These are phyloP conservation scores for Ascoidea rubescens DNA, from an alignment of 805 yeast species.

Conservation along the genomic window DNA sequence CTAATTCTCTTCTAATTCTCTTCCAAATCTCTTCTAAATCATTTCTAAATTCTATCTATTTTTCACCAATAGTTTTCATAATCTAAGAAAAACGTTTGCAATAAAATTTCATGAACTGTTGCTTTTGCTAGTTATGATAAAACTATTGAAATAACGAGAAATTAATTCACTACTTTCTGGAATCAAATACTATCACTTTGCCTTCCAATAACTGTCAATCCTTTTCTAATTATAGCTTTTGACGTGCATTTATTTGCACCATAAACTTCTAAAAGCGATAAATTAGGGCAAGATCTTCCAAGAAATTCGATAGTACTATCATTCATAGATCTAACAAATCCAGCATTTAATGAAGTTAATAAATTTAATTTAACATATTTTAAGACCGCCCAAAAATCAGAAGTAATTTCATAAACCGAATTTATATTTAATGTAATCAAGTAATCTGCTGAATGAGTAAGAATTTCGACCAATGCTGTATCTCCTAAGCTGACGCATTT, in stretches of 20 bases:
- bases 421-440: conserved; percentile 61
- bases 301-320: conserved; percentile 49
- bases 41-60: too few relatives aligned
- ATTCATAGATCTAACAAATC: conserved; percentile 69
- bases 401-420: conserved; percentile 47
- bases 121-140: too few relatives aligned
- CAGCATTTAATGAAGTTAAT: conserved; percentile 55
- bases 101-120: too few relatives aligned
- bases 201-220: conserved; percentile 56
- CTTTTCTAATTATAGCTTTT: conserved; percentile 35
- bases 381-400: conserved; percentile 35
- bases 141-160: too few relatives aligned
- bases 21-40: too few relatives aligned
- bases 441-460: conserved; percentile 50
- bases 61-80: too few relatives aligned
- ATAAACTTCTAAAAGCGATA: conserved; percentile 62
- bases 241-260: conserved; percentile 62
- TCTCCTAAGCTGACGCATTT: conserved; percentile 60
- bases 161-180: too few relatives aligned
- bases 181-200: conserved; percentile 47
- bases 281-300: conserved; percentile 42
- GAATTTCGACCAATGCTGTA: conserved; percentile 40
- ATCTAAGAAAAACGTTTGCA: too few relatives aligned
- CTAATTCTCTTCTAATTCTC: too few relatives aligned
- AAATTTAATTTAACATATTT: conserved; percentile 31